Evolutionary conservation across 371 early-diverging fungal genomes (phyloP).

Genomic region (Saksenaea oblongispora): DNA sequence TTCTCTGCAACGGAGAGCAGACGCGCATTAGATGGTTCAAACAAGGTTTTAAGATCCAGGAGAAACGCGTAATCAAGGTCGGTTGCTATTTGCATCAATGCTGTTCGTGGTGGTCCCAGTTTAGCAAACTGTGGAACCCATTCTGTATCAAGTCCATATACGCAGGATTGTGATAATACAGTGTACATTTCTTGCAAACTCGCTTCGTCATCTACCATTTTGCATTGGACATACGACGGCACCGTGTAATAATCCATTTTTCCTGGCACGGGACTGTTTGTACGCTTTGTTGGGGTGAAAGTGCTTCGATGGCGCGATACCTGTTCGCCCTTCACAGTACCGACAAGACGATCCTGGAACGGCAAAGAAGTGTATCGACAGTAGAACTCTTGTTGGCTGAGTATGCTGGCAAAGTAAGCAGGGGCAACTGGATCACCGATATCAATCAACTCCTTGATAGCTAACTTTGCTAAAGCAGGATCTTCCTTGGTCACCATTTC

Average conservation of each 20-base stretch:
- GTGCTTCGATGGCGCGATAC: constrained; percentile 27
- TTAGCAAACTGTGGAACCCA: constrained; percentile 50
- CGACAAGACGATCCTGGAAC: constrained; percentile 26
- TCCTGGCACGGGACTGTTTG: not conserved
- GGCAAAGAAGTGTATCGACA: constrained; percentile 32
- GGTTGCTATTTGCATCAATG: constrained; percentile 48
- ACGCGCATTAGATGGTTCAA: constrained; percentile 19
- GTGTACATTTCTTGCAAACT: constrained; percentile 26
- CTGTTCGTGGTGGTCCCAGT: constrained; percentile 20
- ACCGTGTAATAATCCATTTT: constrained; percentile 19
- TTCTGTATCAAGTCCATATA: constrained; percentile 49
- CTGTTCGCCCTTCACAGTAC: constrained; percentile 41
- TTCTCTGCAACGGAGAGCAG: constrained; percentile 22
- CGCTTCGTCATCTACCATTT: constrained; percentile 33
- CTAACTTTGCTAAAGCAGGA: constrained; percentile 31
- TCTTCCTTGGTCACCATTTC: constrained; percentile 28
- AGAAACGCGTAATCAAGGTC: constrained; percentile 37
- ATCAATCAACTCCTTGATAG: constrained; percentile 49
- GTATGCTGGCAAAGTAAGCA: constrained; percentile 35
- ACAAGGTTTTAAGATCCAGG: constrained; percentile 36
- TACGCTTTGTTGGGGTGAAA: constrained; percentile 15
- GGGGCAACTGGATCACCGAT: constrained; percentile 40
- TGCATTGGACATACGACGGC: constrained; percentile 20
- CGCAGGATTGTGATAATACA: constrained; percentile 13
- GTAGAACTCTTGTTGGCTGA: constrained; percentile 37